Conservation (phyloP, 2,329 filamentous ascomycete genomes). For the Rachicladosporium sp. region DNA sequence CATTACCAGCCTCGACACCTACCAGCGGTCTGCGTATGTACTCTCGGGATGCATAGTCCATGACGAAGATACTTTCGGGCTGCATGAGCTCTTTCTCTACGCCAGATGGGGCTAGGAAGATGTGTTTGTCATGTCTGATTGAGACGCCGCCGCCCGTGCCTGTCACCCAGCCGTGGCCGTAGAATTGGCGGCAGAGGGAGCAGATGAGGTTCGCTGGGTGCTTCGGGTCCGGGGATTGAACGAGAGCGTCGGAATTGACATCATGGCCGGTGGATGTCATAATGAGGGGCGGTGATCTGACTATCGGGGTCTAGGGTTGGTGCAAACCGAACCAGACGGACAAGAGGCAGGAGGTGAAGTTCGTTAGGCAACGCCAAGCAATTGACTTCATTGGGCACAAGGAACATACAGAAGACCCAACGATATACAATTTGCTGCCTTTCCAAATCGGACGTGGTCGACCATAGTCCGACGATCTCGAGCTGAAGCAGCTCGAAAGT, state of each 20-base stretch:
- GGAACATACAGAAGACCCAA: too few relatives aligned
- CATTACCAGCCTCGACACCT: constrained; percentile 37
- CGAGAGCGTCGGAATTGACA: constrained; percentile 37
- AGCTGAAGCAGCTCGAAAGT: too few relatives aligned
- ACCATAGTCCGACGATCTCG: too few relatives aligned
- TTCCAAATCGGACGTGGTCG: too few relatives aligned
- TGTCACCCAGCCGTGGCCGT: constrained; percentile 87
- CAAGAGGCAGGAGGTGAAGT: too few relatives aligned
- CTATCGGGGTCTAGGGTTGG: not conserved
- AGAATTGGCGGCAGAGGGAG: constrained; percentile 87
- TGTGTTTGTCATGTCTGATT: constrained; percentile 64
- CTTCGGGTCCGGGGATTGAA: constrained; percentile 54
- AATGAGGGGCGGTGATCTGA: not conserved
- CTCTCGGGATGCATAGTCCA: constrained; percentile 60
- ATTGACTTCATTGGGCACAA: too few relatives aligned
- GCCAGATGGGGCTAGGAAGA: constrained; percentile 90
- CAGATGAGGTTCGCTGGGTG: constrained; percentile 95
- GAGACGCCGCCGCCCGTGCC: constrained; percentile 74
- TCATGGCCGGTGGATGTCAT: not conserved
- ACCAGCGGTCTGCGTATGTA: constrained; percentile 39
- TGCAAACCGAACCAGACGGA: too few relatives aligned
- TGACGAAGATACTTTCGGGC: constrained; percentile 83
- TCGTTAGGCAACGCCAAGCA: too few relatives aligned
- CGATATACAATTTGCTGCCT: too few relatives aligned
- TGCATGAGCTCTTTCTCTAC: constrained; percentile 97